These are phyloP conservation scores for Pelargonium fulgidum DNA, from an alignment of 441 rosid species.

Conservation along the genomic window DNA sequence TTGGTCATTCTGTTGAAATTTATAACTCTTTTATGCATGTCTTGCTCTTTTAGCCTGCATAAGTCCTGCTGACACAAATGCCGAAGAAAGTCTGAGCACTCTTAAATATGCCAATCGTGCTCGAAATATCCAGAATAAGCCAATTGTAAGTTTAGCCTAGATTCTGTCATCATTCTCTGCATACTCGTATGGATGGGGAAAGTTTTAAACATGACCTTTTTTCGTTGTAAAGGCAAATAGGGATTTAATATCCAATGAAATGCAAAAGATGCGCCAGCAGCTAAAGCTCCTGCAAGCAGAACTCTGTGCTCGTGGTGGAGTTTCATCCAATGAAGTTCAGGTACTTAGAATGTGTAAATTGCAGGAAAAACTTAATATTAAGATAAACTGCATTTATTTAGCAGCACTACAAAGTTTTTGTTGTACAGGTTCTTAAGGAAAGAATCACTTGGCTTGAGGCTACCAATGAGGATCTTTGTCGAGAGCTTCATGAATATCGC, in stretches of 20 bases:
- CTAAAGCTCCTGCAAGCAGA: slow-evolving; percentile 51
- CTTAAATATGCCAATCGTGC: slow-evolving; percentile 67
- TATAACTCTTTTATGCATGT: slow-evolving; percentile 11
- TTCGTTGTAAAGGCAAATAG: slow-evolving; percentile 49
- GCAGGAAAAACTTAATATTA: slow-evolving; percentile 1
- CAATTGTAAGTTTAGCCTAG: slow-evolving; percentile 40
- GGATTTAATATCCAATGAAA: slow-evolving; percentile 56
- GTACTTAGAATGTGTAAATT: slow-evolving; percentile 26
- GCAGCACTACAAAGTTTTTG: slow-evolving; percentile 2
- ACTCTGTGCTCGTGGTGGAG: slow-evolving; percentile 45
- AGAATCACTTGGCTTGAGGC: slow-evolving; percentile 52
- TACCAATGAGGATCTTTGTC: slow-evolving; percentile 50
- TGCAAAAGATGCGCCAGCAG: slow-evolving; percentile 62
- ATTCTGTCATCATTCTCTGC: slow-evolving; percentile 14
- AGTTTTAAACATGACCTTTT: slow-evolving; percentile 8
- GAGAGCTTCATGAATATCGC: slow-evolving; percentile 50
- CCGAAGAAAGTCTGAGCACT: slow-evolving; percentile 57
- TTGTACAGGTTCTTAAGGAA: slow-evolving; percentile 45
- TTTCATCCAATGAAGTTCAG: slow-evolving; percentile 44
- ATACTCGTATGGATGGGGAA: slow-evolving; percentile 10
- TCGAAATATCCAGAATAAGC: slow-evolving; percentile 66
- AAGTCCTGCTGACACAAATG: slow-evolving; percentile 63
- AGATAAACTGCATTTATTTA: slow-evolving; percentile 13
- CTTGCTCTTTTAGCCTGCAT: slow-evolving; percentile 47
- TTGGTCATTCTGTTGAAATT: slow-evolving; percentile 13